Percentiles rank a stretch among this genome's conserved stretches.
phyloP scores from a whole-genome alignment of 805 yeast genomes.

The Scheffersomyces lignosus region DNA sequence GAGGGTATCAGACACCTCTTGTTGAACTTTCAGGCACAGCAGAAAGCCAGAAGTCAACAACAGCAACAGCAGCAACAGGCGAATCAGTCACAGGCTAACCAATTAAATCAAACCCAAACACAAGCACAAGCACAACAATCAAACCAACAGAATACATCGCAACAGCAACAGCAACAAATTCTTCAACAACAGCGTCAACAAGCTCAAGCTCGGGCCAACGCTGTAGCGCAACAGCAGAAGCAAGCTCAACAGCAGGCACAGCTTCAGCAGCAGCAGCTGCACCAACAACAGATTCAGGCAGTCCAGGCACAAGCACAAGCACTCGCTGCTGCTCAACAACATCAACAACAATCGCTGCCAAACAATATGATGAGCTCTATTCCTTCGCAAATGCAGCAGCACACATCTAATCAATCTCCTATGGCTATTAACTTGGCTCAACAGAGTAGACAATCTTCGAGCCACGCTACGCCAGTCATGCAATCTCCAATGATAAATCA shows the following conservation, averaged over 20 bases:
- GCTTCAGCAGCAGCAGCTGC: constrained; percentile 4
- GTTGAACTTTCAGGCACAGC: constrained; percentile 53
- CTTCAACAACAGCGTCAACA: constrained; percentile 33
- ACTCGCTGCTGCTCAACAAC: background rate
- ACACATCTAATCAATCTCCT: constrained; percentile 1
- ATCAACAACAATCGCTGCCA: no score
- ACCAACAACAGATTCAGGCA: constrained; percentile 1
- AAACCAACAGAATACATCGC: constrained; percentile 8
- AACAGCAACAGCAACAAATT: constrained; percentile 12
- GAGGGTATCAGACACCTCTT: constrained; percentile 62
- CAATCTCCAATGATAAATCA: constrained; percentile 8
- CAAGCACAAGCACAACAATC: constrained; percentile 12
- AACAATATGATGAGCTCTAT: no score
- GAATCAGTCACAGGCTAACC: constrained; percentile 16
- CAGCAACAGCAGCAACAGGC: constrained; percentile 19
- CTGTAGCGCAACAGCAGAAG: constrained; percentile 17
- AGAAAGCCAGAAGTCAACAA: constrained; percentile 22
- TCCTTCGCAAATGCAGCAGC: background rate
- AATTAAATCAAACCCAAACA: constrained; percentile 4
- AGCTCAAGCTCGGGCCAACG: constrained; percentile 30
- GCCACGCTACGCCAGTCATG: constrained; percentile 10
- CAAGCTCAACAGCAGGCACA: constrained; percentile 10
- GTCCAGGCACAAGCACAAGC: background rate
- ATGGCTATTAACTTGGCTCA: constrained; percentile 5
- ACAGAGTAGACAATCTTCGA: constrained; percentile 8